Evolutionary conservation across 2,329 filamentous ascomycete genomes (phyloP), one percentile per base, ranked within the genome.

Genomic region (Colletotrichum lupini): DNA sequence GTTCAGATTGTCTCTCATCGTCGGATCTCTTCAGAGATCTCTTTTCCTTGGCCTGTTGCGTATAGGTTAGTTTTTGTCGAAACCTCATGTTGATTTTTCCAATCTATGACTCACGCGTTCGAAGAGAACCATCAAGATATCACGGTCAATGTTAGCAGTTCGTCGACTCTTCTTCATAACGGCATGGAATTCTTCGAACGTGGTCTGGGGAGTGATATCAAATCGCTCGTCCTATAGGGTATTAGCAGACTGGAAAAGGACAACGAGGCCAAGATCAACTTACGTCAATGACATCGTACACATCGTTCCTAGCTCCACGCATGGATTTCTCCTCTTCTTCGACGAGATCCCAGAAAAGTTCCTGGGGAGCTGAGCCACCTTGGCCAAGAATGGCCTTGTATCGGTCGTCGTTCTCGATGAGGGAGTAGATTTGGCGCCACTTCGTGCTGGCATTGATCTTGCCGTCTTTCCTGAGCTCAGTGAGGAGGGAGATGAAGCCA

Each of bases 281-380:
- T 83, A 97, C 94, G 87, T 97, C 94, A 77, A 98, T 88, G 77
- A 97, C 94, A 83, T 98, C 95, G 76, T 97, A 86, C 52, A 97
- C 93, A 79, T 95, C 92, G 80, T 97, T 97, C 74, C 94, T 89
- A 61, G 93, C 92, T 62, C 91, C 92, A 74, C 95, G 92, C 60
- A 98, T 86, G n/a, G 92, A 92, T 71, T 94, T 91, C 80, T 99
- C 96, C 82, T 98, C 95, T 81, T 98, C 95, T 81, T 98, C 97
- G 30, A 98, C 89, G 60, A 95, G 87, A 81, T 99, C 97, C 95
- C 96, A 98, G 85, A 99, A 98, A 7, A 99, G 87, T 79, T 98
- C 95, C 76, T 98, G 88, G 16, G 97, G 94, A 5, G 91, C 93
- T 5, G 95, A 98, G 68, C 96, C 95, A 72, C 90, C 84, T 80